Conservation (phyloP, 768 basidiomycete genomes). For the Kwoniella dejecticola region DNA sequence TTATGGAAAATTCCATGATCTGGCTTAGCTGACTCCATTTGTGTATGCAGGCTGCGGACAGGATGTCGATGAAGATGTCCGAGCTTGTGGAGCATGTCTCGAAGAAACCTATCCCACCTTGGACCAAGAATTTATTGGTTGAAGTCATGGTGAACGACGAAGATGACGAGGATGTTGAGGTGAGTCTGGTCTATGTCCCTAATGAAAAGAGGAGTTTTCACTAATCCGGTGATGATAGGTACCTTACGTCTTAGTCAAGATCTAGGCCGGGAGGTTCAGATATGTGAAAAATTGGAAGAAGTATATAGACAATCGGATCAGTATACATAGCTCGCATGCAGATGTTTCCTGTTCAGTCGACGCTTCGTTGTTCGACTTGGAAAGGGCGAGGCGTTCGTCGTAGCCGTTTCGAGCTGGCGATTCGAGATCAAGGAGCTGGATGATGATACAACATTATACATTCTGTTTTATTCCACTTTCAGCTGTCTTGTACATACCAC, state of each 20-base stretch:
- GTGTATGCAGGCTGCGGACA: constrained; percentile 71
- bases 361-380: no score
- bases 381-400: no score
- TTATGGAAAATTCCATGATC: neutral
- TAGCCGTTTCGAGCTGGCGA: neutral
- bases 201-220: no score
- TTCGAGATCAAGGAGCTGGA: neutral
- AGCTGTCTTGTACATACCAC: neutral
- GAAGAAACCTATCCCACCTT: constrained; percentile 86
- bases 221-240: no score
- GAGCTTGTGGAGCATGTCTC: constrained; percentile 88
- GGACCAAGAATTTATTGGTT: constrained; percentile 80
- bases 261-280: constrained; percentile 26
- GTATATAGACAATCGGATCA: constrained; percentile 3
- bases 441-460: constrained; percentile 20
- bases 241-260: constrained; percentile 42
- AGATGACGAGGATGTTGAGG: constrained; percentile 93
- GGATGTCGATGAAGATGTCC: constrained; percentile 84
- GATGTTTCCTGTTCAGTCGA: constrained; percentile 3
- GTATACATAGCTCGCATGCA: constrained; percentile 5
- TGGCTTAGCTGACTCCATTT: neutral
- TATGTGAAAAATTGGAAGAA: neutral
- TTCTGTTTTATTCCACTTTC: neutral
- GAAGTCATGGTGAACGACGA: constrained; percentile 95
- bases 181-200: constrained; percentile 44